A percentile compares a stretch with the other conserved stretches of the same genome.
Conservation (phyloP, 176 grass and related monocot genomes). For the Carex kokanica region DNA sequence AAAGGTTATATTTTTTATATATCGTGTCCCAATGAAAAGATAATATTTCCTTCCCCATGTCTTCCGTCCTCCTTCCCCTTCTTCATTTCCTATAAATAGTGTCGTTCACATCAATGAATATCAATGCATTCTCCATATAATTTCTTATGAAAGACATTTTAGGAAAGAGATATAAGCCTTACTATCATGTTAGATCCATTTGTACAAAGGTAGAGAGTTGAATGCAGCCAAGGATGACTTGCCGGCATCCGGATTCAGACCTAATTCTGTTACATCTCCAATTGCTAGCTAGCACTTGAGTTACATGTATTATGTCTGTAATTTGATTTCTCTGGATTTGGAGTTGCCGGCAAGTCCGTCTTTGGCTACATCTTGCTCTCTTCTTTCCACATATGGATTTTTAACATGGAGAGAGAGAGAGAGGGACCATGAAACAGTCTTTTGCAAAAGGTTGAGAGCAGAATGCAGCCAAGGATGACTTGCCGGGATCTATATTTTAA, state of each 20-base stretch:
- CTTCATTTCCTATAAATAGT: conserved; percentile 26
- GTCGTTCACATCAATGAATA: conserved; percentile 19
- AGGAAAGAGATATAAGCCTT: neutral
- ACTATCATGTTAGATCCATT: conserved; percentile 24
- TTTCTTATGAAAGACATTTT: neutral
- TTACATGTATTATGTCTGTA: neutral
- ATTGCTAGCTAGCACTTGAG: neutral
- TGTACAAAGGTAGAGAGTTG: conserved; percentile 26
- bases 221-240: conserved; percentile 32
- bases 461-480: conserved; percentile 34
- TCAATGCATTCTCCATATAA: conserved; percentile 11
- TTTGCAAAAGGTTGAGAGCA: conserved; percentile 5
- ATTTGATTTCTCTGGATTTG: neutral
- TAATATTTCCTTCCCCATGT: neutral
- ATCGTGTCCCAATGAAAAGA: conserved; percentile 2
- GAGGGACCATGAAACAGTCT: neutral
- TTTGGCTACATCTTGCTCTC: conserved; percentile 39
- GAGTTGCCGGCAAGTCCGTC: conserved; percentile 31
- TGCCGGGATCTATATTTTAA: neutral
- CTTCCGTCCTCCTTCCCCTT: neutral
- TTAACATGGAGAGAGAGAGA: neutral
- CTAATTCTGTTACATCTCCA: neutral
- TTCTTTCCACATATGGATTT: conserved; percentile 19
- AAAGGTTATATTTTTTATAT: conserved; percentile 20
- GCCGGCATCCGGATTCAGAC: neutral